Evolutionary conservation across 139 green algal species (phyloP), one percentile per base, ranked within the genome.

Genomic region (Ostreobium quekettii): DNA sequence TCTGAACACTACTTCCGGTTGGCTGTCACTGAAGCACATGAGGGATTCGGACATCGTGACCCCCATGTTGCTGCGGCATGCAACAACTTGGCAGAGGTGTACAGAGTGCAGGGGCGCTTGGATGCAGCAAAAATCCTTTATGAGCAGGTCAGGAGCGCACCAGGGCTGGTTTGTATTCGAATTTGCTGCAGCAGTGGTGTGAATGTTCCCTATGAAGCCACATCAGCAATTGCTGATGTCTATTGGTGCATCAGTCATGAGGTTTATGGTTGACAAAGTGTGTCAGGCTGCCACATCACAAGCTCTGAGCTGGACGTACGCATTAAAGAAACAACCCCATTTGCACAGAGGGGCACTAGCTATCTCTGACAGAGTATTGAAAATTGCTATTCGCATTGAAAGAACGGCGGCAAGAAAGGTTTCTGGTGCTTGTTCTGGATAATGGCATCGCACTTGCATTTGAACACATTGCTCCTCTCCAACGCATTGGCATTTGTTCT

Each of bases 1-100:
- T 36, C 61, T 6, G 61, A 68, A 26, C 4, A 31, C 22, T 57
- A 22, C 6, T 29, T 68, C 6, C 11, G n/a, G 7, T 24, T 28
- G 28, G 61, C 61, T 36, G 49, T 68, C 26, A 7, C 49, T 57
- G 35, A n/a, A 36, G 35, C 61, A 31, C 15, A 48, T 56, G 37
- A 36, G 19, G 61, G 61, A 53, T 68, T 68, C 22, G 61, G 36
- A 28, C 7, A 35, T 30, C 26, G 37, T n/a, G 24, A 24, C 6
- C 61, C 61, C 31, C 61, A 68, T 37, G 61, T 68, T 29, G 61
- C 19, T 5, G 42, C 42, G 36, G 38, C 61, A 22, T 33, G 24
- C 36, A 68, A 68, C 61, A 68, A 68, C n/a, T 28, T 68, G 19
- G 61, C 61, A 47, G 61, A 68, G 24, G 8, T 68, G 36, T 57